Conservation (phyloP, 148 eudicot genomes). For the Rhododendron vialii region DNA sequence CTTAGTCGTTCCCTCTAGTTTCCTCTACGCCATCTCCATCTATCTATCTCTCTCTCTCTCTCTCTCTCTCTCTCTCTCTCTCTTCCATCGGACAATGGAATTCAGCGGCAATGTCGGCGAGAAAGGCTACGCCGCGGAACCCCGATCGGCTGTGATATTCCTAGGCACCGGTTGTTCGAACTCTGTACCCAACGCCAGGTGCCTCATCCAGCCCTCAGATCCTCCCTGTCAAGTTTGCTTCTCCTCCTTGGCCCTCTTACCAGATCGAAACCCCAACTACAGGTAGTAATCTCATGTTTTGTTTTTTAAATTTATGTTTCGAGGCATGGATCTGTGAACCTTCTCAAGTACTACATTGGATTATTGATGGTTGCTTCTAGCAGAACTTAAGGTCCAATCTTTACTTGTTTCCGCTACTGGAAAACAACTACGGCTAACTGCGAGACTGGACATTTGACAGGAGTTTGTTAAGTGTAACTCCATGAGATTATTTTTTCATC, state of each 20-base stretch:
- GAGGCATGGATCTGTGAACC: not conserved
- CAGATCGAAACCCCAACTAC: too few relatives aligned
- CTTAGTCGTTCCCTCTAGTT: not conserved
- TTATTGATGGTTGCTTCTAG: not conserved
- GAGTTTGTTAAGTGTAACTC: too few relatives aligned
- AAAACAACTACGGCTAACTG: too few relatives aligned
- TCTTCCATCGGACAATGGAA: constrained; percentile 8
- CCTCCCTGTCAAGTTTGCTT: too few relatives aligned
- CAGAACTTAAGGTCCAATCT: not conserved
- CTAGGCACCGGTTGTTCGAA: too few relatives aligned
- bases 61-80: not conserved
- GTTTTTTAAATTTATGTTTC: not conserved
- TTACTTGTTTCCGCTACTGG: not conserved
- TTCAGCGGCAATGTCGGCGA: constrained; percentile 20
- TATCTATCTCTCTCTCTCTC: not conserved
- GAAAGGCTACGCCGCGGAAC: constrained; percentile 32
- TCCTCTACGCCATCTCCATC: not conserved
- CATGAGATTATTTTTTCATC: too few relatives aligned
- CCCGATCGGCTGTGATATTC: constrained; percentile 51
- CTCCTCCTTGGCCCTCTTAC: too few relatives aligned
- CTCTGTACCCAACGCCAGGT: too few relatives aligned
- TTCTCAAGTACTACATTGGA: not conserved
- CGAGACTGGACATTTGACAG: too few relatives aligned
- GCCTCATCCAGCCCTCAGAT: too few relatives aligned
- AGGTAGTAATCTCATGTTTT: not conserved